phyloP scores from a whole-genome alignment of 352 stramenopile species.

The Phytophthora syringae region DNA sequence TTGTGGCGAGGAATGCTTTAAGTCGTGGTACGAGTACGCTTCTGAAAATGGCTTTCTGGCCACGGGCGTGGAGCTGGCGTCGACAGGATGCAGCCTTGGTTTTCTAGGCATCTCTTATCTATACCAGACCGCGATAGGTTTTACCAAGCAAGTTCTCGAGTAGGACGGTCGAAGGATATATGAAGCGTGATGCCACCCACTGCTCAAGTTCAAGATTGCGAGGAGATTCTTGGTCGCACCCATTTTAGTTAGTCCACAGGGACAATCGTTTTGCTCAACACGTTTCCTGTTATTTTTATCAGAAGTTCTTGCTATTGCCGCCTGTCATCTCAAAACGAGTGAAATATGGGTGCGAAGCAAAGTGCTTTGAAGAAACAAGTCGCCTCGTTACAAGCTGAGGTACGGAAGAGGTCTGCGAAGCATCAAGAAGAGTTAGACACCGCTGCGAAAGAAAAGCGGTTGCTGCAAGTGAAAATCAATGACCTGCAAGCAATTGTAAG shows the following conservation, averaged over 20 bases:
- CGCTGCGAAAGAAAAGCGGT: constrained; percentile 49
- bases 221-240: neutral
- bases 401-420: constrained; percentile 32
- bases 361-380: constrained; percentile 73
- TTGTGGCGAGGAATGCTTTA: constrained; percentile 72
- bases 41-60: constrained; percentile 66
- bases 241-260: constrained; percentile 3
- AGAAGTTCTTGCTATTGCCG: neutral
- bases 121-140: constrained; percentile 54
- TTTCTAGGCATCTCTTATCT: constrained; percentile 65
- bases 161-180: constrained; percentile 8
- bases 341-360: constrained; percentile 57
- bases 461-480: constrained; percentile 63
- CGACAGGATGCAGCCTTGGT: constrained; percentile 69
- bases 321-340: neutral
- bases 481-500: constrained; percentile 60
- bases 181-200: neutral
- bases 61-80: constrained; percentile 73
- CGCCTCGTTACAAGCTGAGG: constrained; percentile 47
- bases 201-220: too few species aligned
- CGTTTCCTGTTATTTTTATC: constrained; percentile 41
- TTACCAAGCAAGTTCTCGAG: constrained; percentile 41
- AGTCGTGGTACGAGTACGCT: constrained; percentile 79
- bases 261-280: constrained; percentile 20
- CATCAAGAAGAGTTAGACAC: constrained; percentile 50